phyloP scores from a whole-genome alignment of 2,329 filamentous ascomycete genomes.

The Colletotrichum sp. region DNA sequence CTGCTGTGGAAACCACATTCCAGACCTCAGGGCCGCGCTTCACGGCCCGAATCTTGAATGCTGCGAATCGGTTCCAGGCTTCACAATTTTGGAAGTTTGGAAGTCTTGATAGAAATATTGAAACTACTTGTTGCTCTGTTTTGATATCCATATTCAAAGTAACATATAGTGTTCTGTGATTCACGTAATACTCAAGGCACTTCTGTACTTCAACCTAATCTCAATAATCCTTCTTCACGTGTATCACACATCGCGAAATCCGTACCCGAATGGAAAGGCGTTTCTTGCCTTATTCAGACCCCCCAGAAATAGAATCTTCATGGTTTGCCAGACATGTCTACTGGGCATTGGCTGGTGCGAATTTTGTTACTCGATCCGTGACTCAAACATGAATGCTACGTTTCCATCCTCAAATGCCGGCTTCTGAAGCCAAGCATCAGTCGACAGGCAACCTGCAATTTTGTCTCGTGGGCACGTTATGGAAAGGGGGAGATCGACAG shows the following conservation, averaged over 20 bases:
- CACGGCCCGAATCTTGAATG: not conserved
- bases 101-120: not conserved
- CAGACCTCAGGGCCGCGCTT: not conserved
- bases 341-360: not conserved
- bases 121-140: not conserved
- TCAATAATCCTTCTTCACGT: not conserved
- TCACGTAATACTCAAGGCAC: not conserved
- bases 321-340: not conserved
- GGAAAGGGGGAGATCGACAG: not conserved
- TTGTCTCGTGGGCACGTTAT: not conserved
- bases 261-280: not conserved
- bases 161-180: not conserved
- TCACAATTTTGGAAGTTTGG: not conserved
- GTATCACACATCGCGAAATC: not conserved
- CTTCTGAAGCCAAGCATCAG: not conserved
- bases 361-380: not conserved
- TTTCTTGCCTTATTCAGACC: not conserved
- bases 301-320: not conserved
- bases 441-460: not conserved
- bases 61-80: not conserved
- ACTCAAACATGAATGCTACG: not conserved
- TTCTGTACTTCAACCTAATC: not conserved
- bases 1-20: not conserved
- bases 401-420: not conserved
- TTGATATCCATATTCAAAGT: not conserved